A percentile compares a stretch with the other conserved stretches of the same genome.
Conservation (phyloP, 768 basidiomycete genomes). For the Lepiota brunneoincarnata region DNA sequence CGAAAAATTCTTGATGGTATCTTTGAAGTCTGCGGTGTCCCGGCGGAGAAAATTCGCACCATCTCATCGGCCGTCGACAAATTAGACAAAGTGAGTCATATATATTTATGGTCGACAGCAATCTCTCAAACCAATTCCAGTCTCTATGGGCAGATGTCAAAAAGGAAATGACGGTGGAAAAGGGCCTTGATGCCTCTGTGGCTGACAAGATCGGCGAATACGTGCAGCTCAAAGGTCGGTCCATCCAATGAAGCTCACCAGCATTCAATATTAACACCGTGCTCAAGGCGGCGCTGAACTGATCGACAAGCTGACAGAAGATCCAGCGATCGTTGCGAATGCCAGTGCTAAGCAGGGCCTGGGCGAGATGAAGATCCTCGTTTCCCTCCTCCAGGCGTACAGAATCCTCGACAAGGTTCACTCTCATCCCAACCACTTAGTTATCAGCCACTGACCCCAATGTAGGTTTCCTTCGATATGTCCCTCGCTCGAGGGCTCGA, state of each 20-base stretch:
- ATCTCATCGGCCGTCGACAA: slow-evolving; percentile 99
- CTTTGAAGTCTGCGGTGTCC: slow-evolving; percentile 95
- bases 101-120: background rate
- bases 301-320: slow-evolving; percentile 64
- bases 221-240: slow-evolving; percentile 87
- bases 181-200: slow-evolving; percentile 74
- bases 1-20: slow-evolving; percentile 96
- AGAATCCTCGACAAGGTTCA: slow-evolving; percentile 73
- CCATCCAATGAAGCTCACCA: background rate
- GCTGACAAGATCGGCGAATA: slow-evolving; percentile 98
- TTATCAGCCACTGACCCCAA: background rate
- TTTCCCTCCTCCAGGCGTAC: slow-evolving; percentile 80
- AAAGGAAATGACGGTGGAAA: slow-evolving; percentile 96
- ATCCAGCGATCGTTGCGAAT: slow-evolving; percentile 66
- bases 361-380: slow-evolving; percentile 82
- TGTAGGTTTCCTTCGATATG: slow-evolving; percentile 90
- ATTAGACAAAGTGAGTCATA: slow-evolving; percentile 78
- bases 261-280: background rate
- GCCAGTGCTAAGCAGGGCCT: slow-evolving; percentile 77
- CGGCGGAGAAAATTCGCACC: slow-evolving; percentile 80
- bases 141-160: slow-evolving; percentile 89
- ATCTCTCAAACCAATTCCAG: slow-evolving; percentile 31
- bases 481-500: slow-evolving; percentile 97
- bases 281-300: slow-evolving; percentile 71
- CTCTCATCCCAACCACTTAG: background rate